These are phyloP conservation scores for Coprinopsis marcescibilis DNA, from an alignment of 768 basidiomycete species.

Conservation along the genomic window DNA sequence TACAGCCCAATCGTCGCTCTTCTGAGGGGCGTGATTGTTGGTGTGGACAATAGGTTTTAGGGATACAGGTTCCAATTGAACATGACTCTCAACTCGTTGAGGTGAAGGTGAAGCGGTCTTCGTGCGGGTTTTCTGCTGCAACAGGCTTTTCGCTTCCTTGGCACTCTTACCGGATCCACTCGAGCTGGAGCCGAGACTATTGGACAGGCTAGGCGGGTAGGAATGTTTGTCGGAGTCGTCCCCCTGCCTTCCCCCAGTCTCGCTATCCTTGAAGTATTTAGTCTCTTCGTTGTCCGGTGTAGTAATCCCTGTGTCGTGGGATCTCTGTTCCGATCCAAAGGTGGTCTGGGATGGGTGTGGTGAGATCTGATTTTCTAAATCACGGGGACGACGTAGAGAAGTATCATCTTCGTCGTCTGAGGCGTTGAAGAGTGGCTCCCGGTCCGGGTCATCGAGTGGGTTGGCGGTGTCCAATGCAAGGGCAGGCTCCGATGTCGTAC, in stretches of 20 bases:
- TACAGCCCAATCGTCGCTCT: slow-evolving; percentile 1
- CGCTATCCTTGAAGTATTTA: neutral
- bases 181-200: slow-evolving; percentile 33
- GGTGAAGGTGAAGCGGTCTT: slow-evolving; percentile 32
- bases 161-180: slow-evolving; percentile 17
- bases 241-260: slow-evolving; percentile 26
- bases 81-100: slow-evolving; percentile 25
- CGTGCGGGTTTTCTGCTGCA: slow-evolving; percentile 29
- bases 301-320: slow-evolving; percentile 14
- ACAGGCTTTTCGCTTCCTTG: slow-evolving; percentile 26
- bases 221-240: slow-evolving; percentile 38
- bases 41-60: slow-evolving; percentile 29
- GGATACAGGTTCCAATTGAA: no score
- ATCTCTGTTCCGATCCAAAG: slow-evolving; percentile 19
- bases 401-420: slow-evolving; percentile 55
- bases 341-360: slow-evolving; percentile 30
- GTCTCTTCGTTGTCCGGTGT: slow-evolving; percentile 38
- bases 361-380: slow-evolving; percentile 42
- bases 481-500: slow-evolving; percentile 33
- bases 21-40: slow-evolving; percentile 21
- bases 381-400: slow-evolving; percentile 21
- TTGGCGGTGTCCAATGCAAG: slow-evolving; percentile 35
- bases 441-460: slow-evolving; percentile 34
- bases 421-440: slow-evolving; percentile 58
- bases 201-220: slow-evolving; percentile 56